Evolutionary conservation across 305 asterid genomes (phyloP).

Genomic region (Salvia sclarea): DNA sequence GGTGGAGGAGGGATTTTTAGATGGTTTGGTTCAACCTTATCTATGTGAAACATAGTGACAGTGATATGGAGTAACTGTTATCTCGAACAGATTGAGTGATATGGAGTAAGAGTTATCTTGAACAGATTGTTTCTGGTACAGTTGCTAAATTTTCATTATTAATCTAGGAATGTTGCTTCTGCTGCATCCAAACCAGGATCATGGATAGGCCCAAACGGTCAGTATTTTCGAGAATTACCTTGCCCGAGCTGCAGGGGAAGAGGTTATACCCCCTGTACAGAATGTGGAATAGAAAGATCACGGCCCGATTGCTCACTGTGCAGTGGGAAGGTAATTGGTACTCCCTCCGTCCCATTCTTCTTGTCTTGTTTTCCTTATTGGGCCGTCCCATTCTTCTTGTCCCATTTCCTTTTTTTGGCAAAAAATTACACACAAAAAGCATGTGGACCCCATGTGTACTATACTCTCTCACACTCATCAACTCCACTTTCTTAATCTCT

Average conservation of each 20-base stretch:
- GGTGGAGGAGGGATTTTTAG: neutral
- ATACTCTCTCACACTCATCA: no score
- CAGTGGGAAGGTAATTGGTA: constrained; percentile 62
- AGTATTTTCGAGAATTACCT: constrained; percentile 84
- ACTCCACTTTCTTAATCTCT: no score
- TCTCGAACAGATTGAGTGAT: constrained; percentile 3
- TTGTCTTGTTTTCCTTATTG: no score
- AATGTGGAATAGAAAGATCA: constrained; percentile 88
- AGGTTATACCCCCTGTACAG: constrained; percentile 81
- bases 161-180: constrained; percentile 57
- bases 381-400: no score
- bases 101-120: constrained; percentile 9
- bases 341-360: no score
- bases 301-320: constrained; percentile 73
- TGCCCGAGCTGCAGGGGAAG: constrained; percentile 96
- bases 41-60: neutral
- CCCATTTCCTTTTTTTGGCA: no score
- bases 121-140: neutral
- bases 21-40: neutral
- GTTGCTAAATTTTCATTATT: constrained; percentile 9
- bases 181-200: constrained; percentile 67
- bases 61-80: neutral
- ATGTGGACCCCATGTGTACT: no score
- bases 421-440: no score
- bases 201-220: constrained; percentile 97